These are phyloP conservation scores for Teunomyces stri DNA, from an alignment of 805 yeast genomes.

Conservation along the genomic window DNA sequence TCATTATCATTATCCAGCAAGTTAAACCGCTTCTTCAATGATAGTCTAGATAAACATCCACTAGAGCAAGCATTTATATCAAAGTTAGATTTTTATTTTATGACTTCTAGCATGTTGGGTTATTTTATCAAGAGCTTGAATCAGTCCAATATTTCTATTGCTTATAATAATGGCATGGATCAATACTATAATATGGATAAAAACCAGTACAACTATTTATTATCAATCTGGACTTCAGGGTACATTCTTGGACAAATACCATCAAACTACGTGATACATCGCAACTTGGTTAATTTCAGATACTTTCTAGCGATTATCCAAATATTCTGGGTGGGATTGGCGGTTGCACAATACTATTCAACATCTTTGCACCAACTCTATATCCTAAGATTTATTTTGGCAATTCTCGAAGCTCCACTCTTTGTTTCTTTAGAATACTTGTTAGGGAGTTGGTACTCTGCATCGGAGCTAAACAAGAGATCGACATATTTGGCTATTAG, in stretches of 20 bases:
- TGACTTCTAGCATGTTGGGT: constrained; percentile 35
- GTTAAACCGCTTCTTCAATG: constrained; percentile 17
- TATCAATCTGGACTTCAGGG: constrained; percentile 11
- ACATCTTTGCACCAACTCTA: constrained; percentile 15
- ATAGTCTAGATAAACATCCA: constrained; percentile 33
- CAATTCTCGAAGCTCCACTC: constrained; percentile 1
- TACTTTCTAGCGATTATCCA: constrained; percentile 17
- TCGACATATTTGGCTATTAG: constrained; percentile 16
- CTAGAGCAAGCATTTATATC: constrained; percentile 42
- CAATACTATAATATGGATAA: constrained; percentile 16
- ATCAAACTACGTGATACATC: constrained; percentile 13
- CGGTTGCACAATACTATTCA: constrained; percentile 1
- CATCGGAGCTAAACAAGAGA: constrained; percentile 13
- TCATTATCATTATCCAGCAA: not conserved
- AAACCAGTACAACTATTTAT: constrained; percentile 11
- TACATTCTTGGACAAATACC: constrained; percentile 14
- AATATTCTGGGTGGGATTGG: constrained; percentile 14
- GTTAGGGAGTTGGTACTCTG: constrained; percentile 1
- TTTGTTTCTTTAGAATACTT: constrained; percentile 4
- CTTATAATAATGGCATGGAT: constrained; percentile 19
- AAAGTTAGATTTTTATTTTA: constrained; percentile 55
- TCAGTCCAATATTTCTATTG: constrained; percentile 20
- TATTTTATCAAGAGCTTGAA: constrained; percentile 22
- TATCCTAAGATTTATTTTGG: constrained; percentile 13
- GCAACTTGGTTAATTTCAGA: constrained; percentile 12